These are phyloP conservation scores for Phytophthora colocasiae DNA, from an alignment of 352 stramenopile genomes.

Conservation along the genomic window DNA sequence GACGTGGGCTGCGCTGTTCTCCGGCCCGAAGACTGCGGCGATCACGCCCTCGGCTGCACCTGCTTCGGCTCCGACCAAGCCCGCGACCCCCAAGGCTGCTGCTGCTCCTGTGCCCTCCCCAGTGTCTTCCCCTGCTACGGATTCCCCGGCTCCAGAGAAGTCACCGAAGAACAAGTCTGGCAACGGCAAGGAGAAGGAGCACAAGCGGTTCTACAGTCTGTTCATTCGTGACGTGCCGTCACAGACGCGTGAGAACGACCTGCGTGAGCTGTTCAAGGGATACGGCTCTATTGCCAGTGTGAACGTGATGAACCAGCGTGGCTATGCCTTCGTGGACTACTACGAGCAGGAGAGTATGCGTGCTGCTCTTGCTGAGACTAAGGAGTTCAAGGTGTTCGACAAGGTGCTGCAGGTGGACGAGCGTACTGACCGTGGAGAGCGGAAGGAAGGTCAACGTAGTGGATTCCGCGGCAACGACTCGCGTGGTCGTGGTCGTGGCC, in stretches of 20 bases:
- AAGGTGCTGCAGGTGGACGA: slow-evolving; percentile 83
- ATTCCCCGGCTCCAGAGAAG: slow-evolving; percentile 21
- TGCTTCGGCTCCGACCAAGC: slow-evolving; percentile 48
- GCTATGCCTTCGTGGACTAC: slow-evolving; percentile 89
- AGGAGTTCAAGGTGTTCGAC: slow-evolving; percentile 76
- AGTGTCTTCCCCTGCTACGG: slow-evolving; percentile 22
- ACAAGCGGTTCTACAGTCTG: slow-evolving; percentile 63
- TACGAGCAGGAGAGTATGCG: slow-evolving; percentile 82
- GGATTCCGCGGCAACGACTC: slow-evolving; percentile 60
- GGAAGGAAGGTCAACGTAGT: slow-evolving; percentile 72
- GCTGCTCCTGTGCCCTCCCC: slow-evolving; percentile 15
- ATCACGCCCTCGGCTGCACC: slow-evolving; percentile 28
- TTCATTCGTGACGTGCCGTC: slow-evolving; percentile 83
- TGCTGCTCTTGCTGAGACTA: slow-evolving; percentile 66
- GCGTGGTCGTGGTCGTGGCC: slow-evolving; percentile 56
- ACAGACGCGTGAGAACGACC: slow-evolving; percentile 75
- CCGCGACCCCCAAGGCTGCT: slow-evolving; percentile 58
- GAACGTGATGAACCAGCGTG: slow-evolving; percentile 60
- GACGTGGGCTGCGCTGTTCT: slow-evolving; percentile 45
- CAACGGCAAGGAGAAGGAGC: slow-evolving; percentile 42
- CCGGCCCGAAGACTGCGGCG: slow-evolving; percentile 17
- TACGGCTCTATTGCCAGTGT: slow-evolving; percentile 81
- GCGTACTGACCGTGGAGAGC: slow-evolving; percentile 68
- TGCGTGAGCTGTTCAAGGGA: slow-evolving; percentile 82
- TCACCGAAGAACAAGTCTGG: slow-evolving; percentile 63